Evolutionary conservation across 441 rosid species (phyloP).

Genomic region (Breynia disticha): DNA sequence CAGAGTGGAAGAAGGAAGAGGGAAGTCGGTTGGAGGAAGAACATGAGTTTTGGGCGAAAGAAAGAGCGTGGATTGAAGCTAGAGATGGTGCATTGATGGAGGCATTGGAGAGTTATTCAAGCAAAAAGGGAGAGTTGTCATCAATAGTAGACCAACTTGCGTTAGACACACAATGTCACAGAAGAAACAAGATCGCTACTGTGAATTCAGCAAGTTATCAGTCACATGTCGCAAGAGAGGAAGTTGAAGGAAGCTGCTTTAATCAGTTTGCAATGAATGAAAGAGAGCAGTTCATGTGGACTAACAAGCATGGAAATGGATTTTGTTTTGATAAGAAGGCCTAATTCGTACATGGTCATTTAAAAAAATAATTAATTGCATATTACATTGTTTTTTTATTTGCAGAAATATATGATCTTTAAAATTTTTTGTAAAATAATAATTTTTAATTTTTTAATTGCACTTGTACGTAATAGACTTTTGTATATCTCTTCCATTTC

Average conservation of each 20-base stretch:
- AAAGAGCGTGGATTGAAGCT: slow-evolving; percentile 45
- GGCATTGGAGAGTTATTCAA: slow-evolving; percentile 24
- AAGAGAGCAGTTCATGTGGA: slow-evolving; percentile 16
- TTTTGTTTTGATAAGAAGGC: no score
- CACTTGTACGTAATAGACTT: no score
- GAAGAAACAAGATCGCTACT: neutral
- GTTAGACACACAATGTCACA: slow-evolving; percentile 7
- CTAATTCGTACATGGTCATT: no score
- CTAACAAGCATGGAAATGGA: slow-evolving; percentile 1
- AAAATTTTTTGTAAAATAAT: no score
- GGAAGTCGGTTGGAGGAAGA: slow-evolving; percentile 26
- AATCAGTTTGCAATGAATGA: slow-evolving; percentile 19
- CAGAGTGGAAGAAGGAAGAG: slow-evolving; percentile 44
- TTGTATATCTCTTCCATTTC: no score
- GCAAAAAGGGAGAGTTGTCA: slow-evolving; percentile 12
- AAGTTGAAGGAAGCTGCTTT: slow-evolving; percentile 15
- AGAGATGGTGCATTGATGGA: slow-evolving; percentile 42
- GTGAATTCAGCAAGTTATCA: slow-evolving; percentile 4
- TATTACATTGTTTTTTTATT: no score
- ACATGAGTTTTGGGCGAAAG: slow-evolving; percentile 40
- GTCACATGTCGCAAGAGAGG: slow-evolving; percentile 10
- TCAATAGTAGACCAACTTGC: slow-evolving; percentile 14
- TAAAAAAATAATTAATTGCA: no score
- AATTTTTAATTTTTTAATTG: no score
- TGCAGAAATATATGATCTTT: no score